Evolutionary conservation across 2,329 filamentous ascomycete species (phyloP), one percentile per base, ranked within the genome.

Genomic region (Thyridium curvatum): DNA sequence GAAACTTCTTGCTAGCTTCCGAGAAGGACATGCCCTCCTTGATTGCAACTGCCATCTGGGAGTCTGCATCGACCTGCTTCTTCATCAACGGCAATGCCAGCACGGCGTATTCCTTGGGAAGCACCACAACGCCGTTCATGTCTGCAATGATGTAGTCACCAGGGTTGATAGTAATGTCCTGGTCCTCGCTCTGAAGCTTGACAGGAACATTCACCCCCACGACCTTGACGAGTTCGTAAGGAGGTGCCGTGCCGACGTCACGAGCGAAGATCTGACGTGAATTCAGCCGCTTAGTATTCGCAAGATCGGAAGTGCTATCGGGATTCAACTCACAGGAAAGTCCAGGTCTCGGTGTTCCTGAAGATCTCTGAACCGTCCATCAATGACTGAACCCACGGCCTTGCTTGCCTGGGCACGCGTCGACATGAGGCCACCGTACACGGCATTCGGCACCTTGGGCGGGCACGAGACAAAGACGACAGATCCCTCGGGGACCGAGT

Each of bases 371-470:
- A 75, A 60, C 4, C 69, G 59, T 4, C 72, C 72, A 49, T 76
- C 72, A 26, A 77, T 65, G 12, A 76, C 58, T 4, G 66, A 65
- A 1, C 72, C 72, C 2, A 57, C 66, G 2, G 69, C 71, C 5
- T 64, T 64, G 32, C 59, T 56, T 6, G 55, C 54, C 45, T 62
- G 58, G 3, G 71, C 71, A 15, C 71, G 59, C 3, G 62, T 63
- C 17, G 65, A 66, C 72, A 75, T 76, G 17, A 77, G 54, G 1
- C 72, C 71, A 26, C 72, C 73, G 46, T 74, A 77, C 32, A 71
- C 65, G 33, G 71, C 71, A 44, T 74, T 74, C 34, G 69, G 62
- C 15, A 57, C 63, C 30, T 52, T 52, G 1, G 59, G 52, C 4
- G 71, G 71, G 32, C 64, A 64, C 3, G 70, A 72, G 12, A 77